Conservation (phyloP, 2,329 filamentous ascomycete species). For the Xylariaceae sp. region DNA sequence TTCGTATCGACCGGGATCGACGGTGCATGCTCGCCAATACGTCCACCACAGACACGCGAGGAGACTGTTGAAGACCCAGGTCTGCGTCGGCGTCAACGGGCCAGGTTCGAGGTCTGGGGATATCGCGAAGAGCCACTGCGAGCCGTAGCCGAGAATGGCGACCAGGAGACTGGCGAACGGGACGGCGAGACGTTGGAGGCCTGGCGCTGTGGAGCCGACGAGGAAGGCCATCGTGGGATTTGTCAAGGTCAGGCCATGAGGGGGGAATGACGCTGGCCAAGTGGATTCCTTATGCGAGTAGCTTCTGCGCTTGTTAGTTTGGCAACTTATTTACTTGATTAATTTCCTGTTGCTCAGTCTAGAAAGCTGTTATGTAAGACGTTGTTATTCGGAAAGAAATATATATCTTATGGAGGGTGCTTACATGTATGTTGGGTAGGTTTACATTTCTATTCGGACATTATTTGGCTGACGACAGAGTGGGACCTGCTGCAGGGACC, state of each 20-base stretch:
- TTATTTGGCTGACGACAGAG: too few relatives aligned
- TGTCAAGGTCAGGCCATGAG: conserved; percentile 23
- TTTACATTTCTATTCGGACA: too few relatives aligned
- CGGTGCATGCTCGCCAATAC: conserved; percentile 68
- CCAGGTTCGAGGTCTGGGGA: conserved; percentile 65
- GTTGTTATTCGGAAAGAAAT: too few relatives aligned
- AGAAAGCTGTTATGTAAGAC: not conserved
- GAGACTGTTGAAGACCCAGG: conserved; percentile 69
- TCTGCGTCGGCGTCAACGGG: conserved; percentile 63
- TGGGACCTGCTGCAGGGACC: too few relatives aligned
- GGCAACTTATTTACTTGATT: not conserved
- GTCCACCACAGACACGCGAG: conserved; percentile 70
- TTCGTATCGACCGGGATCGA: conserved; percentile 63
- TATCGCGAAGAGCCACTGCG: conserved; percentile 73
- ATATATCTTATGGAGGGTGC: too few relatives aligned
- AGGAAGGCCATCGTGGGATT: conserved; percentile 41
- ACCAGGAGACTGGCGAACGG: conserved; percentile 72
- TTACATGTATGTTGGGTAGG: too few relatives aligned
- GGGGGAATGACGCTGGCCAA: too few relatives aligned
- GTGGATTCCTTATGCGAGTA: too few relatives aligned
- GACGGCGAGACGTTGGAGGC: conserved; percentile 66
- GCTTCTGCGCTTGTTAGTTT: not conserved
- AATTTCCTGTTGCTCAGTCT: not conserved
- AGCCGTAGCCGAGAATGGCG: conserved; percentile 72
- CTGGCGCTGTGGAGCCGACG: conserved; percentile 38